A percentile compares a stretch with the other conserved stretches of the same genome.
phyloP scores from a whole-genome alignment of 108 stramenopile genomes.

The Nitzschia sp. region DNA sequence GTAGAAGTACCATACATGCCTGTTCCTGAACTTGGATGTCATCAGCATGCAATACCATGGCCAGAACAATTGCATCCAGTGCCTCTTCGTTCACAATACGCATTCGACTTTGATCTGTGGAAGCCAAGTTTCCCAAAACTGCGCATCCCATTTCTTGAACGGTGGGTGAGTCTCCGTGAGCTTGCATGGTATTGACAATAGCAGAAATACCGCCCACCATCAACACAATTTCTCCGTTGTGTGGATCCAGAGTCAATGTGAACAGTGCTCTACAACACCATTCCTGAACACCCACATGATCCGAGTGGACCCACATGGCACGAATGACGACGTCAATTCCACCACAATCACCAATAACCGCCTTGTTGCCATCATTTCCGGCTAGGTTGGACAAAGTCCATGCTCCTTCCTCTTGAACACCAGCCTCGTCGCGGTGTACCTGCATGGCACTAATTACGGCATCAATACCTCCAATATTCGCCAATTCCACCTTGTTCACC shows the following conservation, averaged over 20 bases:
- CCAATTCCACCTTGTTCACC: slow-evolving; percentile 58
- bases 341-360: slow-evolving; percentile 63
- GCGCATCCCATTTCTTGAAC: slow-evolving; percentile 80
- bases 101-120: slow-evolving; percentile 48
- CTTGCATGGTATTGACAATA: slow-evolving; percentile 68
- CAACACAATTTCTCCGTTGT: slow-evolving; percentile 19
- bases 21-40: slow-evolving; percentile 53
- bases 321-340: slow-evolving; percentile 66
- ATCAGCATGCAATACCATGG: slow-evolving; percentile 68
- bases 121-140: slow-evolving; percentile 60
- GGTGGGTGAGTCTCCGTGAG: slow-evolving; percentile 42
- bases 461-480: slow-evolving; percentile 65
- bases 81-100: slow-evolving; percentile 65
- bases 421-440: slow-evolving; percentile 54
- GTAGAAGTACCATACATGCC: slow-evolving; percentile 53
- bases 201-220: slow-evolving; percentile 56
- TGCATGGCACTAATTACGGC: slow-evolving; percentile 70
- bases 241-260: slow-evolving; percentile 39
- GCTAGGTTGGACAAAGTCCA: slow-evolving; percentile 63
- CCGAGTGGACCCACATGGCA: slow-evolving; percentile 69
- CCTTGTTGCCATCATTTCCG: slow-evolving; percentile 49
- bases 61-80: slow-evolving; percentile 70
- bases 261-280: slow-evolving; percentile 63
- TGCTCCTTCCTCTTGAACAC: slow-evolving; percentile 61
- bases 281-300: slow-evolving; percentile 52